Evolutionary conservation across 164 flowering plant genomes (phyloP), one percentile per base, ranked within the genome.

Genomic region (Akebia trifoliata): DNA sequence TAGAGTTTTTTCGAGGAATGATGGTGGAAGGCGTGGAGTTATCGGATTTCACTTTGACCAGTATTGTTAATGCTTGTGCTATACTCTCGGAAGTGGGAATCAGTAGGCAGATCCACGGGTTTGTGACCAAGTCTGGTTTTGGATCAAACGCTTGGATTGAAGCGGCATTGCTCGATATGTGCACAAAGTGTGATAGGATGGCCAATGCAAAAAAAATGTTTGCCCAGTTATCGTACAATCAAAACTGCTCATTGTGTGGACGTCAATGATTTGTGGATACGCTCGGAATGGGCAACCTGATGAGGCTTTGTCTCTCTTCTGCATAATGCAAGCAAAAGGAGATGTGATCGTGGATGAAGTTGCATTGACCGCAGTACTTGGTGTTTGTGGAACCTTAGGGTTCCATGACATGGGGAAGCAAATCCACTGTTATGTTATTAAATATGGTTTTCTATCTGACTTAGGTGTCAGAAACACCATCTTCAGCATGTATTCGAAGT

Each of bases 261-360:
- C 99, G n/a, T 80, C 97, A 21, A 72, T 93, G 75, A 54, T 87
- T 35, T 75, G 86, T 73, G 95, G 92, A n/a, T 82, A 84, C 71
- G 82, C 92, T 61, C 77, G 83, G 50, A 79, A 76, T 65, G 91
- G 83, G 31, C 70, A 76, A 60, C 85, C 79, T 17, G 80, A 78
- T 12, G 72, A 81, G 47, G 94, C 97, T 30, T 22, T 86, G 31
- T 69, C 77, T 46, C 73, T 85, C 44, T 80, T 90, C 66, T 56
- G 47, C 49, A 25, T 4, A 39, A 54, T 76, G 66, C 81, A 60
- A 38, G 67, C 64, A 2, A 79, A 78, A 64, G 80, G 70, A 62
- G 63, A 34, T 11, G 36, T 73, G 61, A 31, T 50, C 31, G 26
- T 78, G 62, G 97, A 93, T 74, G 87, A 81, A 72, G 77, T 79